A percentile compares a stretch with the other conserved stretches of the same genome.
These are phyloP conservation scores for Aspergillus bombycis DNA, from an alignment of 2,329 filamentous ascomycete genomes.

Conservation along the genomic window DNA sequence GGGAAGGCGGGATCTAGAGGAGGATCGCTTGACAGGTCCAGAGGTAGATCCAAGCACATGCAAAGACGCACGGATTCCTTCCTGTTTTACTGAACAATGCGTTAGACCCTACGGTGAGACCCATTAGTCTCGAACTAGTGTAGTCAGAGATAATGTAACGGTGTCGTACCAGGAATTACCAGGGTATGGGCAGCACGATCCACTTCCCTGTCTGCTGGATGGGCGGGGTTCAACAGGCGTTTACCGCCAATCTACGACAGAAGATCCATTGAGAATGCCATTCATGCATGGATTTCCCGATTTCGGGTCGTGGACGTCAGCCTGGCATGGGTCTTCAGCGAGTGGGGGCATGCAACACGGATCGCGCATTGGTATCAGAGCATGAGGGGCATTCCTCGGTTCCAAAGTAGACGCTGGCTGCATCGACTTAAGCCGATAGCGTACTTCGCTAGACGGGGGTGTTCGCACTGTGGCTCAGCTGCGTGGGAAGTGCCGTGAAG, in stretches of 20 bases:
- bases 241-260: not conserved
- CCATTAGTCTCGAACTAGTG: conserved; percentile 18
- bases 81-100: conserved; percentile 8
- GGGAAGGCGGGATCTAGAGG: conserved; percentile 10
- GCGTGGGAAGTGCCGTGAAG: conserved; percentile 11
- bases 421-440: conserved; percentile 10
- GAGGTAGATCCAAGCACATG: conserved; percentile 16
- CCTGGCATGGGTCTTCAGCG: conserved; percentile 11
- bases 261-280: conserved; percentile 8
- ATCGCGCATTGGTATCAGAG: not conserved
- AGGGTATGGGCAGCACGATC: conserved; percentile 6
- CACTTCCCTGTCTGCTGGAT: conserved; percentile 15
- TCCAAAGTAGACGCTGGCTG: not conserved
- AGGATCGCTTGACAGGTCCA: conserved; percentile 15
- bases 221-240: conserved; percentile 17
- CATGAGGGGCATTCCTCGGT: not conserved
- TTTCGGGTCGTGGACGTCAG: conserved; percentile 16
- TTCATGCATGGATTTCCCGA: conserved; percentile 17
- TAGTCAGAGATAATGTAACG: conserved; percentile 17
- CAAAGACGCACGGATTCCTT: conserved; percentile 15
- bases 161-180: conserved; percentile 9
- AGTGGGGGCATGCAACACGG: conserved; percentile 5
- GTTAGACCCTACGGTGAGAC: not conserved
- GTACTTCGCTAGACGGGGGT: conserved; percentile 12
- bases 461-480: conserved; percentile 17